These are phyloP conservation scores for Zychaea mexicana DNA, from an alignment of 371 early-diverging fungal species.

Conservation along the genomic window DNA sequence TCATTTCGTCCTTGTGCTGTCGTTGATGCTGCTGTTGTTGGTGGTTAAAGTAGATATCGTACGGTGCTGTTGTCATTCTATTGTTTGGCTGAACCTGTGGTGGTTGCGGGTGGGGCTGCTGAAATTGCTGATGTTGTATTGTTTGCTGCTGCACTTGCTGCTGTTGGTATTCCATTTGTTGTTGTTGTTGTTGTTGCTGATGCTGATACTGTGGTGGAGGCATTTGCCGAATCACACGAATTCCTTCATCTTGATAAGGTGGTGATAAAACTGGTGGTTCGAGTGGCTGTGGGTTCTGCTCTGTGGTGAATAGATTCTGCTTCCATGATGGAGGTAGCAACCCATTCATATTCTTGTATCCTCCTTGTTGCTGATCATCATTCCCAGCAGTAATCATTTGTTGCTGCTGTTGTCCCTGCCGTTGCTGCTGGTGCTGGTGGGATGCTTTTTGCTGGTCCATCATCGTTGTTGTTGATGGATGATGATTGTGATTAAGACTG, in stretches of 20 bases:
- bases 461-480: neutral
- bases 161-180: too few species aligned
- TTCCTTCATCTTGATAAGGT: neutral
- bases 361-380: neutral
- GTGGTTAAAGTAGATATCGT: neutral
- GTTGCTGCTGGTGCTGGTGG: neutral
- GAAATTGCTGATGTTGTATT: neutral
- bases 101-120: conserved; percentile 1
- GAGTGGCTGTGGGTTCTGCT: conserved; percentile 7
- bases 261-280: conserved; percentile 7
- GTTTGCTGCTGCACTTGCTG: neutral
- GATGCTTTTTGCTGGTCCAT: neutral
- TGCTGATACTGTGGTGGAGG: neutral
- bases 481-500: neutral
- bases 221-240: conserved; percentile 1
- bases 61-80: conserved; percentile 9
- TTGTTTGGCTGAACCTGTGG: neutral
- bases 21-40: neutral
- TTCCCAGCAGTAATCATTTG: neutral
- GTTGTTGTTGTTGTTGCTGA: conserved; percentile 5
- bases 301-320: neutral
- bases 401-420: neutral
- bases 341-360: neutral
- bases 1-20: neutral
- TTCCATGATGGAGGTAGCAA: conserved; percentile 7